phyloP scores from a whole-genome alignment of 2,329 filamentous ascomycete genomes.

The Exserohilum turcica region DNA sequence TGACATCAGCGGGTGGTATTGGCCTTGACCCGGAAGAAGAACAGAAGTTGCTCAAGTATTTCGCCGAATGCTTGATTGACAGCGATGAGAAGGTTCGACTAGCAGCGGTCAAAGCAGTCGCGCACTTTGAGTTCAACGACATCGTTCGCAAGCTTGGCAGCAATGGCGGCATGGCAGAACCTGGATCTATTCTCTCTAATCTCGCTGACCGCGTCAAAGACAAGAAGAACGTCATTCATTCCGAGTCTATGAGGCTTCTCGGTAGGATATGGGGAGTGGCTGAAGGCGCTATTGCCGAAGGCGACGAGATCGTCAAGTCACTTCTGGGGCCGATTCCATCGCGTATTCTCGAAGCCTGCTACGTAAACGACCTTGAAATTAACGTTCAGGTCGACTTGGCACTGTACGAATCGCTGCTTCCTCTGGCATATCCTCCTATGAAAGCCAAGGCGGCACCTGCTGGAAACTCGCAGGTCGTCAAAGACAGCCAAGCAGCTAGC shows the following conservation, averaged over 20 bases:
- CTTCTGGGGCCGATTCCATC: conserved; percentile 83
- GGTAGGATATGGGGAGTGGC: conserved; percentile 94
- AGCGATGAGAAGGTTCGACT: conserved; percentile 89
- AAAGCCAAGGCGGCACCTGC: conserved; percentile 59
- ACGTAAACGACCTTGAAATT: conserved; percentile 85
- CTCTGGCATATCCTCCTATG: conserved; percentile 80
- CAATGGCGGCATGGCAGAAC: conserved; percentile 73
- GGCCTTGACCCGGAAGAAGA: conserved; percentile 86
- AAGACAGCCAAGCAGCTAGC: conserved; percentile 60
- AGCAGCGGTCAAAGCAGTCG: conserved; percentile 84
- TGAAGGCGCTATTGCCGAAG: conserved; percentile 80
- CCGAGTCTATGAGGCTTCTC: conserved; percentile 83
- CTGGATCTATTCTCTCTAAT: conserved; percentile 78
- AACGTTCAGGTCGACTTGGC: conserved; percentile 84
- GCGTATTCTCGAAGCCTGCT: conserved; percentile 84
- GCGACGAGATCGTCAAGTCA: conserved; percentile 74
- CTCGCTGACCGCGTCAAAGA: conserved; percentile 90
- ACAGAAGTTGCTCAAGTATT: conserved; percentile 69
- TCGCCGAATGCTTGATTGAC: conserved; percentile 83
- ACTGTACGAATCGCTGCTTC: conserved; percentile 85
- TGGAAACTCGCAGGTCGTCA: conserved; percentile 64
- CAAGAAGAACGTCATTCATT: conserved; percentile 77
- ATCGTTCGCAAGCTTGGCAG: conserved; percentile 81
- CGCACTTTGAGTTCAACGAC: conserved; percentile 78
- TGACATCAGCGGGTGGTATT: conserved; percentile 89